phyloP scores from a whole-genome alignment of 1,284 basidiomycete species.

The Austropuccinia psidii region DNA sequence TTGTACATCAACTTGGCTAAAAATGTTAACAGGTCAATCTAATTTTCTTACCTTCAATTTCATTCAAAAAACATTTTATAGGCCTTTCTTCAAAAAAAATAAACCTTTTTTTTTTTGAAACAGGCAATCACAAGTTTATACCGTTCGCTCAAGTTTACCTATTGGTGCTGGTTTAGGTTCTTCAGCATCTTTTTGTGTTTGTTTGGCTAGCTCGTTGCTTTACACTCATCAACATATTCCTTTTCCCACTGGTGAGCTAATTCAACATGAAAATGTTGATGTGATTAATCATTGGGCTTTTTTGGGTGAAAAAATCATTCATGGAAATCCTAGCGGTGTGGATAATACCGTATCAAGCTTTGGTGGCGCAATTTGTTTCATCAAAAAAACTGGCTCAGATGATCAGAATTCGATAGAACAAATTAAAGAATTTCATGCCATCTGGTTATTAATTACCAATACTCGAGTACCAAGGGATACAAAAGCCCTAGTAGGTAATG shows the following conservation, averaged over 20 bases:
- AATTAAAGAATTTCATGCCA: conserved; percentile 62
- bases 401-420: conserved; percentile 72
- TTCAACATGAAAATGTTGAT: conserved; percentile 57
- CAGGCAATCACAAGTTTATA: conserved; percentile 68
- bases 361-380: conserved; percentile 88
- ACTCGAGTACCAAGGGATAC: conserved; percentile 87
- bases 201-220: conserved; percentile 71
- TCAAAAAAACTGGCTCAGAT: conserved; percentile 56
- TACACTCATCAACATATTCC: conserved; percentile 48
- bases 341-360: conserved; percentile 92
- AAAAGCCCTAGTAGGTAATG: conserved; percentile 84
- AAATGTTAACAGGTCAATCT: conserved; percentile 56
- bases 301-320: conserved; percentile 87
- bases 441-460: conserved; percentile 78
- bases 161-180: conserved; percentile 97
- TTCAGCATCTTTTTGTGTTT: conserved; percentile 87
- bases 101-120: too few relatives aligned
- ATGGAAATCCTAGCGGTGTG: conserved; percentile 94
- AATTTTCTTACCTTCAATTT: background rate
- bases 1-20: conserved; percentile 74
- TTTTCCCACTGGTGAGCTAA: conserved; percentile 57
- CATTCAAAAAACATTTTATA: background rate
- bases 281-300: conserved; percentile 90
- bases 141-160: conserved; percentile 85
- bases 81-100: background rate